Percentiles rank a stretch among this genome's conserved stretches.
These are phyloP conservation scores for Hymenoscyphus scutula DNA, from an alignment of 2,329 filamentous ascomycete species.

Conservation along the genomic window DNA sequence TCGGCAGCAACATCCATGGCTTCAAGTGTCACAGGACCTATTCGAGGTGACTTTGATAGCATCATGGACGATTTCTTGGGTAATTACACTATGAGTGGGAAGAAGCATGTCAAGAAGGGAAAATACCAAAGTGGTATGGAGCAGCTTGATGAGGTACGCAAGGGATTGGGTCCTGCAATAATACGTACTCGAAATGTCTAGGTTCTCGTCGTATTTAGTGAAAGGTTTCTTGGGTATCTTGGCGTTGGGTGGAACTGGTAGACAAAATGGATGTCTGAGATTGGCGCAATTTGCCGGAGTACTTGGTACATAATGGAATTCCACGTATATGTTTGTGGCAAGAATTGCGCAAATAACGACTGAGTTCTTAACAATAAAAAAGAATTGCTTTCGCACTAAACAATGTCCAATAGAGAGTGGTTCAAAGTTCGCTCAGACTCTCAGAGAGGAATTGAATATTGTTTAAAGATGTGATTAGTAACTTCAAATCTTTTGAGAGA, in stretches of 20 bases:
- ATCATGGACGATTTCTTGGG: constrained; percentile 94
- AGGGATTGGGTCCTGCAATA: constrained; percentile 73
- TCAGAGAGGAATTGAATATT: too few relatives aligned
- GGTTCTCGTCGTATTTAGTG: background rate
- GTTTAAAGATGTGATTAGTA: too few relatives aligned
- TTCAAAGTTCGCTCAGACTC: too few relatives aligned
- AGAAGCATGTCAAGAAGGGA: constrained; percentile 75
- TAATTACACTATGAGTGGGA: constrained; percentile 67
- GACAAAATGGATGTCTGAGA: constrained; percentile 4
- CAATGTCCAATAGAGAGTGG: too few relatives aligned
- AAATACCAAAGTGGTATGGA: constrained; percentile 78
- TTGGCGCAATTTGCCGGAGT: background rate
- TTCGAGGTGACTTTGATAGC: constrained; percentile 77
- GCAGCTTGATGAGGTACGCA: constrained; percentile 87
- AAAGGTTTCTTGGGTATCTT: background rate
- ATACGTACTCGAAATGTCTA: constrained; percentile 39
- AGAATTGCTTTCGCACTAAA: too few relatives aligned
- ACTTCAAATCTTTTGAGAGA: background rate
- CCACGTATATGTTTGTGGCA: background rate
- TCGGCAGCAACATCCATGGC: constrained; percentile 60
- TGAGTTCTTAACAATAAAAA: too few relatives aligned
- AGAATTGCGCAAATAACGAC: background rate
- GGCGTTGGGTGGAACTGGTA: constrained; percentile 4
- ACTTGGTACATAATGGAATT: background rate
- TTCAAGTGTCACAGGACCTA: constrained; percentile 65